Percentiles rank a stretch among this genome's conserved stretches.
These are phyloP conservation scores for Marasmius oreades DNA, from an alignment of 1,284 basidiomycete species.

Conservation along the genomic window DNA sequence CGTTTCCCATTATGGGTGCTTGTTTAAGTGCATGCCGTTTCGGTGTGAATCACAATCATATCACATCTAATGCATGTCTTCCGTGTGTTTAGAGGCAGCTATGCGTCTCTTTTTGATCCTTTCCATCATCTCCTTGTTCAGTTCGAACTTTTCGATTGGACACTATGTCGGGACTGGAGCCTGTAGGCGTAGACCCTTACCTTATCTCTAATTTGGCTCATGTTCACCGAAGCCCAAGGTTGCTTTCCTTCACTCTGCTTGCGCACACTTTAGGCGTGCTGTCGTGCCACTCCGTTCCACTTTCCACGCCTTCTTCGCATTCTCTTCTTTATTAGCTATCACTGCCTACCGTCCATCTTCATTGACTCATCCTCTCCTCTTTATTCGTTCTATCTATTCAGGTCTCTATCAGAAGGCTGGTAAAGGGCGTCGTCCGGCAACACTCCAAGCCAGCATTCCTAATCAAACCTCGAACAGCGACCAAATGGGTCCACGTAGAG, in stretches of 20 bases:
- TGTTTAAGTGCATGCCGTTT: constrained; percentile 5
- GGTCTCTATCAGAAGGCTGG: constrained; percentile 66
- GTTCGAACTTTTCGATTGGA: constrained; percentile 8
- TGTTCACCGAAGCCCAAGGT: neutral
- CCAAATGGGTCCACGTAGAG: constrained; percentile 25
- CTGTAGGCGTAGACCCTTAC: neutral
- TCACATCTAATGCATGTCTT: constrained; percentile 29
- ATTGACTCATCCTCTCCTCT: constrained; percentile 14
- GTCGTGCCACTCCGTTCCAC: neutral
- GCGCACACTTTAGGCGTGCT: neutral
- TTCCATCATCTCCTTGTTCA: constrained; percentile 27
- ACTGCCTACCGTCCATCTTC: constrained; percentile 16
- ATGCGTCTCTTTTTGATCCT: constrained; percentile 21
- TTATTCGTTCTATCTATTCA: constrained; percentile 26
- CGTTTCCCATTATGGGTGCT: constrained; percentile 23
- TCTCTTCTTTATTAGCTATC: constrained; percentile 18
- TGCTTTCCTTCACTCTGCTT: neutral
- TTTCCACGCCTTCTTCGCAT: constrained; percentile 9
- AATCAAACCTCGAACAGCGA: constrained; percentile 32
- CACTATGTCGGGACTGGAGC: neutral
- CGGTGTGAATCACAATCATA: constrained; percentile 19
- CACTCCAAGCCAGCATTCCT: constrained; percentile 48
- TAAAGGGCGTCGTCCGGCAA: constrained; percentile 41
- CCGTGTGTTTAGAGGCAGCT: constrained; percentile 34
- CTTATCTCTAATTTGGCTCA: neutral